Percentiles rank a stretch among this genome's conserved stretches.
phyloP scores from a whole-genome alignment of 2,329 filamentous ascomycete genomes.

The Calonectria hawksworthii region DNA sequence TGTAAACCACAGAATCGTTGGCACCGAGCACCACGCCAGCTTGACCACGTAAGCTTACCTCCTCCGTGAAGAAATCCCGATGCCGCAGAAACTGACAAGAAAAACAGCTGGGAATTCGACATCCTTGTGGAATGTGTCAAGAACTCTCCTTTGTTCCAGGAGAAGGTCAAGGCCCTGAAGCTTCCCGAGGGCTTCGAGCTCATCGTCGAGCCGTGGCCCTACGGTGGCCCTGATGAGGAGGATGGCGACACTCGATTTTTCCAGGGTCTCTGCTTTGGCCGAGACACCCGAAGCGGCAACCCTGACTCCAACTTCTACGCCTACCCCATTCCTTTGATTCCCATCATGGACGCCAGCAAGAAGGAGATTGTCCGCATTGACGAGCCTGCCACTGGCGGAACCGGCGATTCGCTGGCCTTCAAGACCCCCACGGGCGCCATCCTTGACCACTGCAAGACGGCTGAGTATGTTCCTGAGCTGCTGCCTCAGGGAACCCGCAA shows the following conservation, averaged over 20 bases:
- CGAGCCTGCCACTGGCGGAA: conserved; percentile 51
- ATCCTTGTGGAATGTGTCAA: conserved; percentile 49
- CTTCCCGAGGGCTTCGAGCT: conserved; percentile 49
- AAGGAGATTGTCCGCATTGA: conserved; percentile 52
- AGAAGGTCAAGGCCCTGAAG: conserved; percentile 46
- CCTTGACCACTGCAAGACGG: conserved; percentile 49
- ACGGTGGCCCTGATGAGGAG: conserved; percentile 46
- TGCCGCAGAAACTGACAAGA: background rate
- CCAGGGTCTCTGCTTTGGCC: conserved; percentile 52
- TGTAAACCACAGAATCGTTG: conserved; percentile 45
- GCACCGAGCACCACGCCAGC: conserved; percentile 47
- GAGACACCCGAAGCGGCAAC: conserved; percentile 51
- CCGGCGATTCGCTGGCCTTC: conserved; percentile 41
- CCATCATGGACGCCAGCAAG: conserved; percentile 53
- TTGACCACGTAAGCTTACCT: conserved; percentile 46
- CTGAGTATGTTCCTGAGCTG: conserved; percentile 60
- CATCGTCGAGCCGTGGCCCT: conserved; percentile 52
- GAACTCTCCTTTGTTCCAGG: conserved; percentile 48
- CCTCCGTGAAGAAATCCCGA: no score
- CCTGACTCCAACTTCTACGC: conserved; percentile 69
- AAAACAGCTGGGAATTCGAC: conserved; percentile 51
- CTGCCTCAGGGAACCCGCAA: conserved; percentile 57
- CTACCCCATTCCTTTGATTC: conserved; percentile 65
- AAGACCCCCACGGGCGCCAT: conserved; percentile 33
- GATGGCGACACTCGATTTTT: conserved; percentile 51